Conservation (phyloP, 1,284 basidiomycete genomes). For the Baeospora myosura region DNA sequence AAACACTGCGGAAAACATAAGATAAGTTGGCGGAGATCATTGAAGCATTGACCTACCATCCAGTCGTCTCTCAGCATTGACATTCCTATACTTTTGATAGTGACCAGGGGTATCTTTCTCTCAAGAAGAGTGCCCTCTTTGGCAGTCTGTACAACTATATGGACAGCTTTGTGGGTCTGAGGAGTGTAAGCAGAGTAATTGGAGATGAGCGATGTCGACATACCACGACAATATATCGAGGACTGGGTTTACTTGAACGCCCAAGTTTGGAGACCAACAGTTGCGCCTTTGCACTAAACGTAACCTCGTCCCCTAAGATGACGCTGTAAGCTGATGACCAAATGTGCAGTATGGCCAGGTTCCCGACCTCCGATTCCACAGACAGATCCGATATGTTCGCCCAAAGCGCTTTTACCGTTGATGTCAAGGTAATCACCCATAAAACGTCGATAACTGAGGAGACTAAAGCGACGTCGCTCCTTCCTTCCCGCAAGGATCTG, state of each 20-base stretch:
- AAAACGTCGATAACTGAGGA: constrained; percentile 91
- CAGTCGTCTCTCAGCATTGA: constrained; percentile 93
- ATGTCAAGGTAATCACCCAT: constrained; percentile 96
- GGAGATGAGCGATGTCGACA: constrained; percentile 22
- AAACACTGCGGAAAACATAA: constrained; percentile 38
- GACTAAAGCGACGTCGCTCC: constrained; percentile 88
- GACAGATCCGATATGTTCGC: constrained; percentile 69
- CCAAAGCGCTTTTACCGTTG: constrained; percentile 75
- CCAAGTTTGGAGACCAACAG: constrained; percentile 82
- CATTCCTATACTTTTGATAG: constrained; percentile 81
- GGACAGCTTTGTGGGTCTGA: constrained; percentile 84
- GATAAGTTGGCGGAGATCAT: constrained; percentile 3
- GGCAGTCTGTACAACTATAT: constrained; percentile 70
- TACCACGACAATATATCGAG: constrained; percentile 87
- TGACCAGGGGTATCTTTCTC: constrained; percentile 83
- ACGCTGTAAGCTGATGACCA: constrained; percentile 8
- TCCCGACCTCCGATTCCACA: constrained; percentile 71
- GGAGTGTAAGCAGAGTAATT: constrained; percentile 6
- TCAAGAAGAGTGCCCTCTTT: constrained; percentile 73
- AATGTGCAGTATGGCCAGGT: constrained; percentile 1
- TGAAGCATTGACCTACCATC: constrained; percentile 50
- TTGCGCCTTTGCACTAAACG: constrained; percentile 84
- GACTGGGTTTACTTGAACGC: constrained; percentile 88
- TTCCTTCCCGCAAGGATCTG: constrained; percentile 87
- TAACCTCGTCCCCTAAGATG: constrained; percentile 59